These are phyloP conservation scores for Pleurotus giganteus DNA, from an alignment of 768 basidiomycete genomes.

Conservation along the genomic window DNA sequence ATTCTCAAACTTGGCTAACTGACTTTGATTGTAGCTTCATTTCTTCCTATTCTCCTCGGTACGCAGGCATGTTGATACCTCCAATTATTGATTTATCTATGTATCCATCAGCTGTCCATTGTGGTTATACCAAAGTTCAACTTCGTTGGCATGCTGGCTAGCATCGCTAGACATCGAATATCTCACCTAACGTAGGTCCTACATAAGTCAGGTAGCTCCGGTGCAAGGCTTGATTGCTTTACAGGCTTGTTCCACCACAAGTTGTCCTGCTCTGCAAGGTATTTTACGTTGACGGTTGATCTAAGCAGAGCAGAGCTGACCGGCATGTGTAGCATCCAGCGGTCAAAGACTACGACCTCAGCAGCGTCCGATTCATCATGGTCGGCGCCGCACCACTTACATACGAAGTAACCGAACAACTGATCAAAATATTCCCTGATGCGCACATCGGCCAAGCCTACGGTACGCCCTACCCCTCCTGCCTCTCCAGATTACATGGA, in stretches of 20 bases:
- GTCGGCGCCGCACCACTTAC: constrained; percentile 60
- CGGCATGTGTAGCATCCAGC: constrained; percentile 43
- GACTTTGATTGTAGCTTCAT: constrained; percentile 42
- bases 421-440: constrained; percentile 48
- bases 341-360: constrained; percentile 48
- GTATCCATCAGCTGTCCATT: constrained; percentile 37
- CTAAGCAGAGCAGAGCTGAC: no score
- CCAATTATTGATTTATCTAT: not conserved
- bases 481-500: not conserved
- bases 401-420: constrained; percentile 46
- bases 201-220: not conserved
- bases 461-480: constrained; percentile 29
- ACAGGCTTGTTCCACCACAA: constrained; percentile 58
- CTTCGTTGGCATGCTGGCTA: constrained; percentile 58
- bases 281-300: no score
- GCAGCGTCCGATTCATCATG: constrained; percentile 46
- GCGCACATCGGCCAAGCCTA: constrained; percentile 60
- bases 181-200: constrained; percentile 46
- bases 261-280: constrained; percentile 59
- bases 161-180: constrained; percentile 57
- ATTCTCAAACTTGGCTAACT: not conserved
- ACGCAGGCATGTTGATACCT: constrained; percentile 20
- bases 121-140: constrained; percentile 65
- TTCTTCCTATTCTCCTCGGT: constrained; percentile 55
- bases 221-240: not conserved